phyloP scores from a whole-genome alignment of 345 rosid species.

The Sonneratia caseolaris region DNA sequence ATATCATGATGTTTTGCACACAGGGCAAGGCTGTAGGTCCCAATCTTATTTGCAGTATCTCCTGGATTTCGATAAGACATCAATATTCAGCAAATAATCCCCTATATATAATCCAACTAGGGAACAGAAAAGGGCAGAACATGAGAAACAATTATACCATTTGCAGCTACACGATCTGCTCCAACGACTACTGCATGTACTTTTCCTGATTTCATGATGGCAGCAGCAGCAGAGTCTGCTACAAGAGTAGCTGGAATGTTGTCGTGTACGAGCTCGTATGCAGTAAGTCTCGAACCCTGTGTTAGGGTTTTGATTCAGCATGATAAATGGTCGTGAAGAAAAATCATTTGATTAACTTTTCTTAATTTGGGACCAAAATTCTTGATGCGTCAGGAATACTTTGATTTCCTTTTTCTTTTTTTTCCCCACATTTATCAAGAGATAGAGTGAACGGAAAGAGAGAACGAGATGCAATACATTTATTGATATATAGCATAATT shows the following conservation, averaged over 20 bases:
- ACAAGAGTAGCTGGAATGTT: slow-evolving; percentile 79
- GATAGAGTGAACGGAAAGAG: neutral
- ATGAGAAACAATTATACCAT: slow-evolving; percentile 32
- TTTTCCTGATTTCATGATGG: slow-evolving; percentile 68
- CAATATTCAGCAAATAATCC: neutral
- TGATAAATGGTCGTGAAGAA: neutral
- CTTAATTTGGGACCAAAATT: neutral
- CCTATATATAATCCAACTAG: neutral
- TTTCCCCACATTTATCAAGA: neutral
- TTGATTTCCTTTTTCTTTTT: neutral
- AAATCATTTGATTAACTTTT: neutral
- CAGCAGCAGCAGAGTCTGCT: slow-evolving; percentile 95
- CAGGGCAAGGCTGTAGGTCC: slow-evolving; percentile 88
- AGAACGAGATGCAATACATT: neutral
- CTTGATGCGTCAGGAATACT: neutral
- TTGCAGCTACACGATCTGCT: slow-evolving; percentile 91
- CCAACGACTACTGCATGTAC: slow-evolving; percentile 80
- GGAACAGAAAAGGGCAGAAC: neutral
- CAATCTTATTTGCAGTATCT: slow-evolving; percentile 95
- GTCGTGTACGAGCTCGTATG: slow-evolving; percentile 88
- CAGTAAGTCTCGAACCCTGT: slow-evolving; percentile 96
- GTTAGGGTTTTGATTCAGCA: neutral
- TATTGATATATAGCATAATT: neutral
- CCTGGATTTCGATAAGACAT: slow-evolving; percentile 27
- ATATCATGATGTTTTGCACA: slow-evolving; percentile 61